Evolutionary conservation across 2,329 filamentous ascomycete species (phyloP), one percentile per base, ranked within the genome.

Genomic region (Penicillium sclerotiorum): DNA sequence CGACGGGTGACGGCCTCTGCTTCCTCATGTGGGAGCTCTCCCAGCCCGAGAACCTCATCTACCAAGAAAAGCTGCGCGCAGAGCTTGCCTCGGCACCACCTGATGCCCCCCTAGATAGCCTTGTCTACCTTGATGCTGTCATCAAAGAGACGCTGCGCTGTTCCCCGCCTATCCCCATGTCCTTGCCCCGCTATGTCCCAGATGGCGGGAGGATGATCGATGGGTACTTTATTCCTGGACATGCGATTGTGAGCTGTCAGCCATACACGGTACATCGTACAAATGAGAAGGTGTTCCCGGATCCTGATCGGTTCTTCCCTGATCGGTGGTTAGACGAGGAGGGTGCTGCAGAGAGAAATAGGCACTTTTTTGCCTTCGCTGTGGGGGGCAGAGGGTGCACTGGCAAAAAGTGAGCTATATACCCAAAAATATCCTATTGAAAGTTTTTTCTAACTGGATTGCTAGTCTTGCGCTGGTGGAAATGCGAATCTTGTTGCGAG

Each of bases 1-100:
- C 86, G 1, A 88, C 86, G 0, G 85, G 85, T 13, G 86, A 89
- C 57, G 84, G 78, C 0, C 73, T 89, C 0, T 88, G 84, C 61
- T 88, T 88, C 61, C 73, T 89, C 11, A 85, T 89, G 81, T 86
- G 85, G 79, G 80, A 88, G 63, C 74, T 89, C 2, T 89, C 86
- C 1, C 80, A 82, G 55, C 81, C 83, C 2, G 68, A 76, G 7
- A 84, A 80, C 4, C 58, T 72, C 1, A 50, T 64, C 2, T 72
- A 81, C 41, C 85, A 88, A 65, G 63, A 70, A 9, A 71, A 67
- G 2, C 72, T 88, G 4, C 74, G 77, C 21, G 61, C 73, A 13
- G 85, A 88, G 63, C 65, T 87, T 4, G 60, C 57, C 1, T 60
- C 67, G 3, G 76, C 77, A 38, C 65, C 73, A 0, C 64, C 67